Base-by-base conservation (phyloP, 164 flowering plant species). In the Magnolia changhungtana region DNA sequence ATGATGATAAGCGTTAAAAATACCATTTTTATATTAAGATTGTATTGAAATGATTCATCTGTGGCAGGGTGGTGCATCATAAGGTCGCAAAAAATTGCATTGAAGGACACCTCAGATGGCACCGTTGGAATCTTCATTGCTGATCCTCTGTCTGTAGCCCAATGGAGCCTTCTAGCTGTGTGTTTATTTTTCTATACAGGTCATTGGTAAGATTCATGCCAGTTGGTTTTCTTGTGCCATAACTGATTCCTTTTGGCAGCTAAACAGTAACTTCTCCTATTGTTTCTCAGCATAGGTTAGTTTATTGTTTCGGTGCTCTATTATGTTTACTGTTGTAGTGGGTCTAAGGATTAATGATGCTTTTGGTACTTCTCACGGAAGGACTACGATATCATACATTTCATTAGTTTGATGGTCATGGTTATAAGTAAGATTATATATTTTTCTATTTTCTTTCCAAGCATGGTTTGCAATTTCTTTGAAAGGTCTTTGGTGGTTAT, bases 161-260 rank as follows among this genome's bases (percentile, higher is more conserved):
- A 94, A 69, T 94, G 97, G 99, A 89, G 84, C 82, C 91, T 96
- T 77, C 83, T 96, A 31, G 92, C 97, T n/a, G 87, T 87, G 19
- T 89, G 90, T 77, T 85, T 96, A 27, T 96, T 96, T 86, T 96
- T 91, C 84, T 83, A 89, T 82, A 88, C 89, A 20, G 99, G 99
- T 69, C 99, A 94, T 79, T 91, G 98, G 99, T 93, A 85, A 81
- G 87, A 75, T 73, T 63, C 50, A 31, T 21, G 1, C 16, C 63
- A 10, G 13, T 10, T 59, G 45, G 21, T 74, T 10, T 13, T 21
- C 23, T 21, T 59, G 6, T 6, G 23, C 49, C 7, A 55, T 21
- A 51, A 9, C 63, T 50, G 61, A 27, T 27, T 27, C 29, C 29
- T 27, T 27, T 27, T 27, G 29, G 29, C 29, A 27, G 29, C 29